Percentiles rank a stretch among this genome's conserved stretches.
Conservation (phyloP, 192 early-diverging fungal genomes). For the Backusella luteola region DNA sequence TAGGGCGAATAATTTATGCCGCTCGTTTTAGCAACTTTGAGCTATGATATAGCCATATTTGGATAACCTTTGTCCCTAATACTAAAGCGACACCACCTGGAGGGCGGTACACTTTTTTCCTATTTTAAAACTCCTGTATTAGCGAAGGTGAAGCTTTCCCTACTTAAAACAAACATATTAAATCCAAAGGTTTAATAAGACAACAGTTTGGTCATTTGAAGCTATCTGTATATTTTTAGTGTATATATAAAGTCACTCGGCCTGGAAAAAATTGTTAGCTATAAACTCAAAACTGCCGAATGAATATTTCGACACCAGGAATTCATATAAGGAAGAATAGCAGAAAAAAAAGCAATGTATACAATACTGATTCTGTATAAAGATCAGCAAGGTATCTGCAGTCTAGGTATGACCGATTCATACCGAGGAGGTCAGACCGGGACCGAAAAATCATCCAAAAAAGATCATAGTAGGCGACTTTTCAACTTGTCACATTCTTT, state of each 20-base stretch:
- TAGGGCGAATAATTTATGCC: neutral
- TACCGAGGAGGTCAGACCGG: slow-evolving; percentile 7
- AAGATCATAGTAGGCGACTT: slow-evolving; percentile 1
- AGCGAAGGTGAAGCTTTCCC: neutral
- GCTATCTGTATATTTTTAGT: neutral
- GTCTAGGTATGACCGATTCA: slow-evolving; percentile 6
- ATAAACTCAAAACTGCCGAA: neutral
- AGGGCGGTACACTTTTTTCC: neutral
- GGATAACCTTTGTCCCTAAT: neutral
- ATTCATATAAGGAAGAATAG: neutral
- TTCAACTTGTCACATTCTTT: slow-evolving; percentile 10
- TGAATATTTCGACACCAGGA: neutral
- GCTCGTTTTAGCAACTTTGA: neutral
- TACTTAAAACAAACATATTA: slow-evolving; percentile 8
- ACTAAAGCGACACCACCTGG: neutral
- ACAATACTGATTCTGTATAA: neutral
- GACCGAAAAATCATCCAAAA: slow-evolving; percentile 4
- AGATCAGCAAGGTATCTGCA: neutral
- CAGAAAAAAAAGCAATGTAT: neutral
- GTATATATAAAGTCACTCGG: neutral
- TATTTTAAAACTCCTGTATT: neutral
- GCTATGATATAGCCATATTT: slow-evolving; percentile 4
- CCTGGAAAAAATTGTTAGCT: neutral
- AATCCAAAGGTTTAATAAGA: neutral
- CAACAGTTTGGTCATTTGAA: neutral